Base-by-base conservation (phyloP, 805 yeast species). In the Yarrowia divulgata region DNA sequence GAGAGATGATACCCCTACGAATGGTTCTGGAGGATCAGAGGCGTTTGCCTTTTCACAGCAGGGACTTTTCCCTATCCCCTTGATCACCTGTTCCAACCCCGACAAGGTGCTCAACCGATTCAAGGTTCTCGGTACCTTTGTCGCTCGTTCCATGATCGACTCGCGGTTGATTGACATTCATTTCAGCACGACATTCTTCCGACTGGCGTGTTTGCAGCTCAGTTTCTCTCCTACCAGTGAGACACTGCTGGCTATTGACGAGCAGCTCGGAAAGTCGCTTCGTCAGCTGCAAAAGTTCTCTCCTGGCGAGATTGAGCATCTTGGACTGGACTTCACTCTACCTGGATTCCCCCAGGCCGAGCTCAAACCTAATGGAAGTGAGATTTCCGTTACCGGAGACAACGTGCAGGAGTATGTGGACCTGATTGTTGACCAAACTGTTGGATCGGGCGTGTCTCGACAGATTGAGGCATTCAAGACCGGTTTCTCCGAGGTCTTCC, bases 81-180 rank as follows among this genome's bases (percentile, higher is more conserved):
- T 87, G 55, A 67, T 55, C 34, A 35, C 57, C 13, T 48, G 57
- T 10, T 48, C 55, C 18, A 77, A 73, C 57, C 73, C 42, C 13
- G 69, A 69, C 72, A 76, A 73, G 62, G 79, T 83, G 0, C 69
- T 88, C 7, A 81, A 82, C 35, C 77, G 88, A 58, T 94, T 91
- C 77, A 81, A 83, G 16, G 83, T 85, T 23, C 79, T 94, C 71
- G 99, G 99, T 3, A 87, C 85, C 67, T 92, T 95, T 75, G 82
- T 93, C 67, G 97, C 97, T 0, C 83, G 98, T 70, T 90, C 97
- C 0, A 80, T 93, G 75, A 78, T 94, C 66, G 99, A 94, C 77
- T 88, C 91, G n/a, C 82, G 98, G 72, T 87, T 93, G 57, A 84
- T 94, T 58, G 98, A 95, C 76, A 88, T 94, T 77, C 82, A 86